Conservation (phyloP, 331 rosid species). For the Erythrophleum ivorense region DNA sequence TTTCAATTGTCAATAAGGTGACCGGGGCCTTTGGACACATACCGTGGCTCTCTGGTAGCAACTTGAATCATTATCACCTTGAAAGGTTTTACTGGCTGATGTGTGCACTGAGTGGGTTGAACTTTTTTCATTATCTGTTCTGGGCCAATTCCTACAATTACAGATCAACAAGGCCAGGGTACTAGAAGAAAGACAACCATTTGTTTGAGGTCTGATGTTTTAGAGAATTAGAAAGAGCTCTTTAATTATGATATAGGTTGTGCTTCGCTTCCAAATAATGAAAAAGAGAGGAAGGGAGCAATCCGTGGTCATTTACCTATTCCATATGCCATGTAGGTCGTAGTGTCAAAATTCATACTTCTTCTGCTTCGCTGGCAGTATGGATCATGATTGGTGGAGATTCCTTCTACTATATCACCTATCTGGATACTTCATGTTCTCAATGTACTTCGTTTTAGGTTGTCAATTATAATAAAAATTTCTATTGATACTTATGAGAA, state of each 20-base stretch:
- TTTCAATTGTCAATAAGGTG: constrained; percentile 56
- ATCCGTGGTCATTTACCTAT: background rate
- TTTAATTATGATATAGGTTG: background rate
- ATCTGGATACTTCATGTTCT: background rate
- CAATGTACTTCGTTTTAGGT: background rate
- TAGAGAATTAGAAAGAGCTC: background rate
- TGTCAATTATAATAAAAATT: background rate
- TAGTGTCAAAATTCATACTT: background rate
- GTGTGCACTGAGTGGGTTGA: constrained; percentile 75
- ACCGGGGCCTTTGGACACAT: constrained; percentile 44
- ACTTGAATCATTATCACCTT: constrained; percentile 70
- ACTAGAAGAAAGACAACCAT: constrained; percentile 19
- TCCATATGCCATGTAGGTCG: background rate
- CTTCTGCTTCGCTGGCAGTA: background rate
- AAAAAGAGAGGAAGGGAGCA: background rate
- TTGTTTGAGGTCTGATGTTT: constrained; percentile 13
- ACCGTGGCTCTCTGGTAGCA: constrained; percentile 72
- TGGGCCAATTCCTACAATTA: constrained; percentile 71
- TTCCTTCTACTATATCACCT: background rate
- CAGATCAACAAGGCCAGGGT: constrained; percentile 38
- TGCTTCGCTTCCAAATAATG: background rate
- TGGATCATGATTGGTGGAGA: background rate
- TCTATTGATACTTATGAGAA: background rate
- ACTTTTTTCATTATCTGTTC: constrained; percentile 64
- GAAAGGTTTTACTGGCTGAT: constrained; percentile 85